Evolutionary conservation across 495 filamentous ascomycete species (phyloP), one percentile per base, ranked within the genome.

Genomic region (Xylaria venustula): DNA sequence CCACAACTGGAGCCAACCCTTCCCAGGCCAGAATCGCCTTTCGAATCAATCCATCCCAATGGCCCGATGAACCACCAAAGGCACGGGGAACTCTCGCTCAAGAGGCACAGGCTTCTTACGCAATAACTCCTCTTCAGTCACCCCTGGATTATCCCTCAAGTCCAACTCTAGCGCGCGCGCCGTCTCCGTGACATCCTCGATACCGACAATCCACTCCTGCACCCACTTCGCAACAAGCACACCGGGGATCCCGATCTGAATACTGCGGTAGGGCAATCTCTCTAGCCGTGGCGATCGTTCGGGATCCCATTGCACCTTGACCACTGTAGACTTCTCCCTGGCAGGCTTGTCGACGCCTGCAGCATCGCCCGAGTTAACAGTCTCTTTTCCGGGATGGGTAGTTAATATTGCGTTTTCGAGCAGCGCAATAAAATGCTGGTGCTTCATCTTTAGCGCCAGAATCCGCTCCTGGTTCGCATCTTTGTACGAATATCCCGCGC

Each of bases 241-340:
- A 30, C 65, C 69, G n/a, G 75, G 73, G 40, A 87, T 75, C 19
- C 86, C 86, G 63, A 87, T 80, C 75, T 88, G 86, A 46, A 88
- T 81, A 62, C 81, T 83, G 48, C 85, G 70, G 67, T 83, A 77
- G 25, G 57, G 61, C 57, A 85, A 37, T 62, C 58, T 71, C 15
- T 63, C 75, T 22, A 86, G 32, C 34, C 55, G 49, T 8, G 81
- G 67, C 37, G 67, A 68, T 14, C 85, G 56, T 68, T 87, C 85
- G 0, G 85, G 85, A 68, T 87, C 85, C 86, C 85, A 88, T 70
- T 88, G 86, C 7, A 88, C 76, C 19, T 79, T 73, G 1, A 84
- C 79, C 1, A 76, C 66, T 22, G 64, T 66, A n/a, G 60, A 59
- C 46, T 65, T 77, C 46, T 76, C 64, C 49, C 60, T 61, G 48